A percentile compares a stretch with the other conserved stretches of the same genome.
These are phyloP conservation scores for Heimioporus sp. DNA, from an alignment of 768 basidiomycete genomes.

Conservation along the genomic window DNA sequence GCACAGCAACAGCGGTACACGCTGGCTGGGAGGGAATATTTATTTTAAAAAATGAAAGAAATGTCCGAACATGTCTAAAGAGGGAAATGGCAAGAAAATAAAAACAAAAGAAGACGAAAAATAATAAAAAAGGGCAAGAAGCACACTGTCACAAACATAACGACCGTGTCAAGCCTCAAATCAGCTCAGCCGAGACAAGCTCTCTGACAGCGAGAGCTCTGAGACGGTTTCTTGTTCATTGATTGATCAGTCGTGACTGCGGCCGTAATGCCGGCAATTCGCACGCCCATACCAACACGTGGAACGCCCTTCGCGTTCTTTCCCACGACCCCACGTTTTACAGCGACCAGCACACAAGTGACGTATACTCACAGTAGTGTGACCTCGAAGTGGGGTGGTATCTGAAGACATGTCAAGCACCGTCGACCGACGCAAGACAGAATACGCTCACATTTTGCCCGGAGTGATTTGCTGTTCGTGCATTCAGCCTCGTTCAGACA, in stretches of 20 bases:
- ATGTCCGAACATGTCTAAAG: constrained; percentile 17
- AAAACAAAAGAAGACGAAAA: constrained; percentile 11
- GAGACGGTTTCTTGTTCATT: constrained; percentile 16
- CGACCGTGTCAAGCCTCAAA: constrained; percentile 15
- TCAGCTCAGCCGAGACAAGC: constrained; percentile 28
- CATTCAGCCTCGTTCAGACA: constrained; percentile 1
- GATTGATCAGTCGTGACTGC: constrained; percentile 8
- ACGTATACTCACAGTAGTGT: constrained; percentile 31
- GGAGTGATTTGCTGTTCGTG: constrained; percentile 7
- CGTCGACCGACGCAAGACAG: neutral
- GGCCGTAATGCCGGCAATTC: constrained; percentile 17
- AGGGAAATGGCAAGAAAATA: constrained; percentile 4
- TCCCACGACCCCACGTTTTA: constrained; percentile 44
- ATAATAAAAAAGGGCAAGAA: constrained; percentile 1
- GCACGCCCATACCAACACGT: constrained; percentile 16
- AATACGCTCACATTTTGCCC: constrained; percentile 14
- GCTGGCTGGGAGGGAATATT: constrained; percentile 11
- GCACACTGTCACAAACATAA: constrained; percentile 12
- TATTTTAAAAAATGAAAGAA: constrained; percentile 12
- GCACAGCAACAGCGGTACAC: constrained; percentile 23
- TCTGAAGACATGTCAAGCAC: constrained; percentile 7
- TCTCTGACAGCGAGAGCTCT: constrained; percentile 11
- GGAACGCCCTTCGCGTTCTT: constrained; percentile 14
- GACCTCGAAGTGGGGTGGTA: neutral
- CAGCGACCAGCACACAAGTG: constrained; percentile 30